Evolutionary conservation across 148 eudicot genomes (phyloP), one percentile per base, ranked within the genome.

Genomic region (Simmondsia chinensis): DNA sequence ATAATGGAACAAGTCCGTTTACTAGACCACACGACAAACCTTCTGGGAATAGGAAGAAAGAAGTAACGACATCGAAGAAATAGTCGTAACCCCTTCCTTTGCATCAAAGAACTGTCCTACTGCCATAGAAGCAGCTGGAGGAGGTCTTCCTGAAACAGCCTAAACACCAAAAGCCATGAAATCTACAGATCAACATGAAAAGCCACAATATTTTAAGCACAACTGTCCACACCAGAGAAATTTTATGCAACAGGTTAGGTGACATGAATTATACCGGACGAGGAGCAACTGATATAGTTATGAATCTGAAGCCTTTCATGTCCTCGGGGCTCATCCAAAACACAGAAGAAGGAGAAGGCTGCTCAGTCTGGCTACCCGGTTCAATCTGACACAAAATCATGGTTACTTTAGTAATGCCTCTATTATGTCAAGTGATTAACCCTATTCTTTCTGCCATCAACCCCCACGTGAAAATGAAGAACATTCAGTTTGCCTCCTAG

Each of bases 301-400:
- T 65, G 64, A 74, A 91, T 69, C 79, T 85, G 72, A 79, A 85
- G 39, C 99, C 94, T 63, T 55, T 63, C 76, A 82, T 70, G 50
- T 66, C 79, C 43, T 66, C 57, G 38, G 95, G 81, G 53, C 68
- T 66, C 68, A 91, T 42, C 86, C 87, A 79, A 70, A 91, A 70
- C 45, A 91, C 75, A 54, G 86, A 76, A 46, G 99, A 91, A 32
- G 94, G 99, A 60, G 99, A 86, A 55, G 99, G 77, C 58, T 91
- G 99, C 63, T 91, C 95, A 18, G 99, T 91, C 74, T 91, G 99
- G 68, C 89, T 79, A 52, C 99, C 99, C 43, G 99, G 99, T 68
- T 91, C 99, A 60, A 82, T 65, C 99, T 91, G 57, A 34, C 33
- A 32, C 42, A 3, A 35, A 58, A 29, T 19, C 14, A 31, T 20